phyloP scores from a whole-genome alignment of 352 stramenopile species.

The Phytophthora quininea region DNA sequence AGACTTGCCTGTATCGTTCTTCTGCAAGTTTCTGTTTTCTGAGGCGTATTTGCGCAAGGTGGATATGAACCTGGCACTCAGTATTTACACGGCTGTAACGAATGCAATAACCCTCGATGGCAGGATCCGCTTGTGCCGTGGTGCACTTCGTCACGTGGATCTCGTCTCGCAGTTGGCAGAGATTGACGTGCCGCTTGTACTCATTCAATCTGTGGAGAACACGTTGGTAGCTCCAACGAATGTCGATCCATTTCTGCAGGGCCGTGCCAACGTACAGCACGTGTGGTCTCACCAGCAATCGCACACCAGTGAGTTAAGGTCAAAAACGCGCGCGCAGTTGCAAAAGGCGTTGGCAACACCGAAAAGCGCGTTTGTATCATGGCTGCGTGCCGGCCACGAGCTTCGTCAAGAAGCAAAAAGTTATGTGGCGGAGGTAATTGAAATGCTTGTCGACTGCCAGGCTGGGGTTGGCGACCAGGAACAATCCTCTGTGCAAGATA shows the following conservation, averaged over 20 bases:
- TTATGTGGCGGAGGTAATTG: constrained; percentile 83
- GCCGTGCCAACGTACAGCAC: constrained; percentile 66
- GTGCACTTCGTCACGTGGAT: constrained; percentile 81
- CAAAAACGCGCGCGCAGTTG: constrained; percentile 63
- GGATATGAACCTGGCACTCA: constrained; percentile 88
- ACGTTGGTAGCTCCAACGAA: constrained; percentile 87
- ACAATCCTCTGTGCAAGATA: not conserved
- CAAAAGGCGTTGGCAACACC: constrained; percentile 50
- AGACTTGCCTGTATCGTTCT: constrained; percentile 90
- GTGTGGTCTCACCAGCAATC: constrained; percentile 82
- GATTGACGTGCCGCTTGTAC: constrained; percentile 77
- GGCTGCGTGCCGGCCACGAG: constrained; percentile 89
- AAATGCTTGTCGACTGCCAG: constrained; percentile 70
- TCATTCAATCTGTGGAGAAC: constrained; percentile 92
- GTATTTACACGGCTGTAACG: constrained; percentile 93
- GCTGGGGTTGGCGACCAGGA: constrained; percentile 29
- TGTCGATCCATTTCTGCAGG: constrained; percentile 90
- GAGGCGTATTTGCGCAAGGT: constrained; percentile 88
- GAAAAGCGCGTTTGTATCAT: constrained; percentile 87
- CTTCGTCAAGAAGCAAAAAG: constrained; percentile 88
- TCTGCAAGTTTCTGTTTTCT: constrained; percentile 92
- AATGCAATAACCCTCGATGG: constrained; percentile 92
- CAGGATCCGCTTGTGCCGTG: constrained; percentile 79
- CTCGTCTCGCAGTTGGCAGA: constrained; percentile 53
- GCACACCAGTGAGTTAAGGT: constrained; percentile 46